Conservation (phyloP, 495 filamentous ascomycete species). For the Platismatia glauca region DNA sequence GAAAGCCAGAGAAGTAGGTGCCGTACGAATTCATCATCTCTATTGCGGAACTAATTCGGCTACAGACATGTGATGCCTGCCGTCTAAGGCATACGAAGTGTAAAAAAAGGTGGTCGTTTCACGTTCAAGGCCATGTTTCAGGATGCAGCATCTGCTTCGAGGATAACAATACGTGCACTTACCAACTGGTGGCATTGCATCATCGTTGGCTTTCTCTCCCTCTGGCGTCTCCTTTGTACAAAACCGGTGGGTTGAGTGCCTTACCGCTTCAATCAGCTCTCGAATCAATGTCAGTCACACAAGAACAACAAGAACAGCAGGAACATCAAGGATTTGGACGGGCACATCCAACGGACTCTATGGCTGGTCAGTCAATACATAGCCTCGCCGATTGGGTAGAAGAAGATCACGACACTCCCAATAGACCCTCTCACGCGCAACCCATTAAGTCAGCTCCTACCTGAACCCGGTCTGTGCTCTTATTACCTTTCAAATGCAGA, state of each 20-base stretch:
- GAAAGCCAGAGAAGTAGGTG: neutral
- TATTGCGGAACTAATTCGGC: neutral
- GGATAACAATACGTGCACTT: neutral
- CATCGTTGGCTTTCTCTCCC: neutral
- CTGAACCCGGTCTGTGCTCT: neutral
- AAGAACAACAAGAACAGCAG: no score
- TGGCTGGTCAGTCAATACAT: no score
- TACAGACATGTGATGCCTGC: neutral
- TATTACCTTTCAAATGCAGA: neutral
- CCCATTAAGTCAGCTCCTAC: neutral
- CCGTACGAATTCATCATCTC: neutral
- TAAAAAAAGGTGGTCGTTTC: neutral
- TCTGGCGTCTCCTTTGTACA: neutral
- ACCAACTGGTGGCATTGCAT: neutral
- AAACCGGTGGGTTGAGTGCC: no score
- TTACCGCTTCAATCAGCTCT: no score
- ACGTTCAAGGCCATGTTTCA: neutral
- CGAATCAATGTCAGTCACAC: no score
- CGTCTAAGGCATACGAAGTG: neutral
- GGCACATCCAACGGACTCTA: no score
- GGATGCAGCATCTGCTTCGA: neutral
- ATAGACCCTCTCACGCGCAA: neutral
- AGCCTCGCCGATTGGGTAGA: no score
- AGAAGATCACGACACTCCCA: neutral
- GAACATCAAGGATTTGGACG: no score